A percentile compares a stretch with the other conserved stretches of the same genome.
Conservation (phyloP, 768 basidiomycete genomes). For the Amanita phalloides region DNA sequence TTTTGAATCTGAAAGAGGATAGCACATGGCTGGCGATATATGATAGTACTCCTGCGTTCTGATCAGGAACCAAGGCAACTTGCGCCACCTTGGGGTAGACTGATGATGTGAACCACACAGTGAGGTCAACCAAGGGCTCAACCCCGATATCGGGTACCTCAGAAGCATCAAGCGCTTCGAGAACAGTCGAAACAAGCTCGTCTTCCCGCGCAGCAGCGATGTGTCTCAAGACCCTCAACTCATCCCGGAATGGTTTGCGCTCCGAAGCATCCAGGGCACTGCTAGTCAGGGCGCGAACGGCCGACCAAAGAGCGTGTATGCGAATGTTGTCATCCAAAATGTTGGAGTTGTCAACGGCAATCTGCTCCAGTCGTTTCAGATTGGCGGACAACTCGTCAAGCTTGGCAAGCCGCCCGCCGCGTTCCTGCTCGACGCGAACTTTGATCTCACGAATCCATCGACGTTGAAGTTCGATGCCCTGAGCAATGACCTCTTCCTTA, state of each 20-base stretch:
- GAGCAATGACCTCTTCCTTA: constrained; percentile 89
- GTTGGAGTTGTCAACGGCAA: constrained; percentile 83
- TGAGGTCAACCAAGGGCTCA: constrained; percentile 82
- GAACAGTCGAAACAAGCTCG: constrained; percentile 48
- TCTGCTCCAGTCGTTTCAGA: constrained; percentile 82
- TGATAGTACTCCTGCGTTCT: constrained; percentile 79
- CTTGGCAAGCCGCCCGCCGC: constrained; percentile 89
- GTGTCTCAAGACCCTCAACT: constrained; percentile 75
- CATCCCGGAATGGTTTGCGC: constrained; percentile 80
- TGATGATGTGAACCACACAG: constrained; percentile 81
- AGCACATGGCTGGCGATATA: constrained; percentile 76
- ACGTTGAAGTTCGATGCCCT: constrained; percentile 95
- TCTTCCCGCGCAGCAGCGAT: constrained; percentile 65
- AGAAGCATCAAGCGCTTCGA: constrained; percentile 57
- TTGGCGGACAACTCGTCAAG: constrained; percentile 87
- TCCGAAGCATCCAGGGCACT: constrained; percentile 53
- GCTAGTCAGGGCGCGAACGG: constrained; percentile 69
- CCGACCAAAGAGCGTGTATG: constrained; percentile 87
- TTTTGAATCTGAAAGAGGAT: constrained; percentile 67
- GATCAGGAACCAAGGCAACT: constrained; percentile 90
- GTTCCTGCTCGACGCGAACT: constrained; percentile 91
- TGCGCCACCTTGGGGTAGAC: constrained; percentile 77
- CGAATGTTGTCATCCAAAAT: constrained; percentile 93
- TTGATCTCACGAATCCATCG: constrained; percentile 97
- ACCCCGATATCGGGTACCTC: constrained; percentile 75